These are phyloP conservation scores for Mortierella sp. DNA, from an alignment of 371 early-diverging fungal genomes.

Conservation along the genomic window DNA sequence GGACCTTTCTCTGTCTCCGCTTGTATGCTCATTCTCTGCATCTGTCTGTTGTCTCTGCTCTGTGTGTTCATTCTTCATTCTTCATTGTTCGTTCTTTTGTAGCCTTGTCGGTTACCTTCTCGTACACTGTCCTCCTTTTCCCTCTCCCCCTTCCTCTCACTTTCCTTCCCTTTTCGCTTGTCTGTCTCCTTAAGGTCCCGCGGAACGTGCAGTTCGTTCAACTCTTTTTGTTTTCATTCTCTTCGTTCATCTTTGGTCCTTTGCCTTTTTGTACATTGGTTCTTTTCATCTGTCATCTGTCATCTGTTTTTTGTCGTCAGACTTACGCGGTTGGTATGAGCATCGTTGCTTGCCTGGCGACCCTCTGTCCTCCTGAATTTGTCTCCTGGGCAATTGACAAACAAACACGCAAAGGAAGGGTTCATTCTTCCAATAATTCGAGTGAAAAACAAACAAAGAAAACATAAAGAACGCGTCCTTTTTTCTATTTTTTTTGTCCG, in stretches of 20 bases:
- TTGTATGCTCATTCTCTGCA: neutral
- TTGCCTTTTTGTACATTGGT: neutral
- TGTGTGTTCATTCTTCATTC: neutral
- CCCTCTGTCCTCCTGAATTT: too few relatives aligned
- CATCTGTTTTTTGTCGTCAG: neutral
- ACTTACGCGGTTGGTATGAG: neutral
- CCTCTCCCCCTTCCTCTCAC: too few relatives aligned
- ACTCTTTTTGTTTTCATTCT: neutral
- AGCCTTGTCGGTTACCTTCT: constrained; percentile 3
- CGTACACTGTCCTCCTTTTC: too few relatives aligned
- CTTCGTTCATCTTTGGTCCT: neutral
- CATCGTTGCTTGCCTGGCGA: too few relatives aligned
- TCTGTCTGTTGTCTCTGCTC: neutral
- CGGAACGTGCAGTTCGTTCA: constrained; percentile 5
- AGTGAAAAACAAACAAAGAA: too few relatives aligned
- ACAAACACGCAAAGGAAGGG: too few relatives aligned
- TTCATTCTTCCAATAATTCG: too few relatives aligned
- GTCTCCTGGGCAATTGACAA: too few relatives aligned
- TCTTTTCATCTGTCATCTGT: neutral
- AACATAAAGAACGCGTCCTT: neutral
- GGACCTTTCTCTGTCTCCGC: neutral
- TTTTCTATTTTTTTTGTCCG: neutral
- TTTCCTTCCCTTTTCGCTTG: neutral
- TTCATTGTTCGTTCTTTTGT: neutral
- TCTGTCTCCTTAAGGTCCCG: neutral